Base-by-base conservation (phyloP, 2,329 filamentous ascomycete species). In the Alternaria tenuissima region DNA sequence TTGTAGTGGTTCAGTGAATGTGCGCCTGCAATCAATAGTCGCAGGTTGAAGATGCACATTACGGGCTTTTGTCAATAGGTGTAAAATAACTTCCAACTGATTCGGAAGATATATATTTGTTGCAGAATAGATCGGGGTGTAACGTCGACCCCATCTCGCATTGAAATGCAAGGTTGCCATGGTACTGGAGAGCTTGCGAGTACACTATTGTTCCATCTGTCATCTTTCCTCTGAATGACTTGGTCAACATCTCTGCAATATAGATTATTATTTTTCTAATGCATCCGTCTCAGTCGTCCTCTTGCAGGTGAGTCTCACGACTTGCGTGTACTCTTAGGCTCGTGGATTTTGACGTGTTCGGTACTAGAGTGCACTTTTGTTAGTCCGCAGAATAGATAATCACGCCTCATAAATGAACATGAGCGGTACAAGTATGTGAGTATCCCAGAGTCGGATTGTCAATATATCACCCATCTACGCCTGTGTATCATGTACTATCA, bases 391-490 rank as follows among this genome's bases (percentile, higher is more conserved):
- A 14, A 20, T n/a, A 5, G 18, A 16, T 12, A 7, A 36, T 8
- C 7, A 7, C 44, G 12, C 7, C 4, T 48, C 18, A 5, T n/a
- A 14, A 34, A n/a, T 11, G 20, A 6, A 22, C 22, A 38, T 22
- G 30, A 36, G 22, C 8, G 22, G 22, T 16, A 8, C 32, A 36
- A 11, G 46, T n/a, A 16, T 24, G 11, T 22, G 14, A 7, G 18
- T 28, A 28, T 22, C 46, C 53, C 42, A 53, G 38, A 38, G 5
- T 22, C 24, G 7, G 43, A 36, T 22, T 32, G 36, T 26, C 36
- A 36, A 32, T 43, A 42, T 53, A 26, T 32, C 39, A 47, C 44
- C 43, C 53, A 26, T 41, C 54, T 63, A 55, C 54, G 54, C 61
- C 61, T 44, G 20, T 48, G 24, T 20, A 57, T 47, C 36, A 55